phyloP scores from a whole-genome alignment of 2,329 filamentous ascomycete genomes.

The Myriosclerotinia curreyana region DNA sequence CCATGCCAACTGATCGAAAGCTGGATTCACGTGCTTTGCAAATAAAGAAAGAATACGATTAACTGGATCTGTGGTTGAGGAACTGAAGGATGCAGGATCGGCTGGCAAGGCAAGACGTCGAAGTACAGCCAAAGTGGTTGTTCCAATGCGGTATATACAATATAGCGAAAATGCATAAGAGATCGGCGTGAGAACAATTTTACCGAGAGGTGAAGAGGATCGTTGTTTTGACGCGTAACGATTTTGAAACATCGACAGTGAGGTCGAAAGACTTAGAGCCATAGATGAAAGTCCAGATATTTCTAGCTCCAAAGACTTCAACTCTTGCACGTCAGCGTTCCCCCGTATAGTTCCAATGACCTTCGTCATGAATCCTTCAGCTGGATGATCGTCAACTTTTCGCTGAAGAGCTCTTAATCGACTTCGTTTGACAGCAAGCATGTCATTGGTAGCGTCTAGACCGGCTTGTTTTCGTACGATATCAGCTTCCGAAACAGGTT shows the following conservation, averaged over 20 bases:
- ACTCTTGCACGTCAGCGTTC: conserved; percentile 56
- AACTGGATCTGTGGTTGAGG: conserved; percentile 75
- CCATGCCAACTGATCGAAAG: conserved; percentile 79
- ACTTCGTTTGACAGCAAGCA: conserved; percentile 72
- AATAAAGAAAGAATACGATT: conserved; percentile 78
- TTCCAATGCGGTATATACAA: conserved; percentile 78
- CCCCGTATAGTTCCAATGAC: conserved; percentile 70
- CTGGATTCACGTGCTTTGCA: conserved; percentile 79
- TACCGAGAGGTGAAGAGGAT: conserved; percentile 64
- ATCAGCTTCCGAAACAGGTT: conserved; percentile 68
- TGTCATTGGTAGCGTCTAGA: conserved; percentile 73
- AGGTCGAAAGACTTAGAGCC: conserved; percentile 66
- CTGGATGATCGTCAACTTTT: conserved; percentile 50
- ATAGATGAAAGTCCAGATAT: conserved; percentile 78
- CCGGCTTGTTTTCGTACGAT: conserved; percentile 75
- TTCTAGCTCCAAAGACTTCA: conserved; percentile 65
- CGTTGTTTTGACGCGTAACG: conserved; percentile 63
- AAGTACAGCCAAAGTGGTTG: conserved; percentile 65
- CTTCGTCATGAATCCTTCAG: conserved; percentile 65
- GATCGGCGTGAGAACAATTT: conserved; percentile 57
- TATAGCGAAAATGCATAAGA: conserved; percentile 73
- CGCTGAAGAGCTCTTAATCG: conserved; percentile 67
- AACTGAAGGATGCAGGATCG: conserved; percentile 43
- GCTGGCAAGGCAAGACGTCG: conserved; percentile 49
- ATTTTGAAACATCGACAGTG: conserved; percentile 60